These are phyloP conservation scores for Sugiyamaella xylanicola DNA, from an alignment of 1,139 yeast species.

Conservation along the genomic window DNA sequence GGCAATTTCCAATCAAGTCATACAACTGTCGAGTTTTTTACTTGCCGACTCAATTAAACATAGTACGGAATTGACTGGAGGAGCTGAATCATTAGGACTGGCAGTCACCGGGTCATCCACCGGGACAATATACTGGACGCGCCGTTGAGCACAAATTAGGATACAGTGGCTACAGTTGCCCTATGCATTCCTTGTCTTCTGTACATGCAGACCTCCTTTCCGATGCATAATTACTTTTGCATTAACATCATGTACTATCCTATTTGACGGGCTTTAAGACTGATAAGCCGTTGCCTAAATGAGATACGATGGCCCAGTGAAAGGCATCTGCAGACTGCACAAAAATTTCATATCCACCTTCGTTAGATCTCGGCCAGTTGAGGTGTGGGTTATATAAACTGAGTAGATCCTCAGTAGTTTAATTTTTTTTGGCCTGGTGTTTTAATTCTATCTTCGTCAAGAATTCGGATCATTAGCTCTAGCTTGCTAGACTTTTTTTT, in stretches of 20 bases:
- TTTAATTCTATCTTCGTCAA: background rate
- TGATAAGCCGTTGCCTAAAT: conserved; percentile 10
- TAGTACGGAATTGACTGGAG: too few relatives aligned
- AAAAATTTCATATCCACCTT: background rate
- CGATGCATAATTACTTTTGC: conserved; percentile 10
- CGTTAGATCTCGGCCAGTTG: too few relatives aligned
- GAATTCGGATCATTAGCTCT: background rate
- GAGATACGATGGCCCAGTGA: background rate
- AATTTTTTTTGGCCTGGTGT: background rate
- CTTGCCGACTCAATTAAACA: too few relatives aligned
- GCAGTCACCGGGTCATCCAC: too few relatives aligned
- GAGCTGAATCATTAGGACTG: too few relatives aligned
- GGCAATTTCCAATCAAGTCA: too few relatives aligned
- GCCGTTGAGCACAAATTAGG: background rate
- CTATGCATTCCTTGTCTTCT: background rate
- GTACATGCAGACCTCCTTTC: conserved; percentile 2
- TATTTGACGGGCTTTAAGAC: conserved; percentile 4
- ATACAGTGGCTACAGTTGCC: background rate
- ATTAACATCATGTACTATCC: background rate
- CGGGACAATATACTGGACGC: background rate
- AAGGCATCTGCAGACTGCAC: background rate
- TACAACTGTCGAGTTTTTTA: too few relatives aligned
- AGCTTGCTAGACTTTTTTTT: conserved; percentile 1
- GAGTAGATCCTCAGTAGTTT: background rate
- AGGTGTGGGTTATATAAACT: background rate